Evolutionary conservation across 2,329 filamentous ascomycete species (phyloP).

Genomic region (Pestalotiopsis sp.): DNA sequence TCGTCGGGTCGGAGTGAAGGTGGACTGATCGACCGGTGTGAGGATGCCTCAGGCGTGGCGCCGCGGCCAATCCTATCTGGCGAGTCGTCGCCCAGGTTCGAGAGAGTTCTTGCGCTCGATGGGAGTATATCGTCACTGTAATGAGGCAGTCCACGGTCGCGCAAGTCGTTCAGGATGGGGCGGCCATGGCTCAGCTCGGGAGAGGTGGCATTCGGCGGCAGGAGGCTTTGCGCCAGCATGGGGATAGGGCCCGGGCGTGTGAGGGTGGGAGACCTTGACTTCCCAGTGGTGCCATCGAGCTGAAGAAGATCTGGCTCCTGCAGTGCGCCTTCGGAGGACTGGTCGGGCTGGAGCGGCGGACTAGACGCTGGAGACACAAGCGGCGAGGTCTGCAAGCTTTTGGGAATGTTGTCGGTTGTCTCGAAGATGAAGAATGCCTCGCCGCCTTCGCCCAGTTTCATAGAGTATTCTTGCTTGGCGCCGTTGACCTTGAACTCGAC

Average conservation of each 20-base stretch:
- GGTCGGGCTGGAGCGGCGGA: slow-evolving; percentile 62
- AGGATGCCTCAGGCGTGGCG: slow-evolving; percentile 41
- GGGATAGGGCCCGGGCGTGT: slow-evolving; percentile 13
- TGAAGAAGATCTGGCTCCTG: slow-evolving; percentile 71
- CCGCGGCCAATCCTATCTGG: slow-evolving; percentile 37
- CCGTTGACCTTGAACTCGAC: slow-evolving; percentile 97
- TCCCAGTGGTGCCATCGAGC: slow-evolving; percentile 50
- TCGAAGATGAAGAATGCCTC: slow-evolving; percentile 99
- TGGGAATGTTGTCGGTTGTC: slow-evolving; percentile 88
- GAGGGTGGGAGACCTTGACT: slow-evolving; percentile 32
- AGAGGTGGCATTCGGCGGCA: slow-evolving; percentile 55
- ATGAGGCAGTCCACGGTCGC: slow-evolving; percentile 39
- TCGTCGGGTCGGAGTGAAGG: slow-evolving; percentile 71
- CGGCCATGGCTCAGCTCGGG: slow-evolving; percentile 48
- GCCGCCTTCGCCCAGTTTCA: slow-evolving; percentile 97
- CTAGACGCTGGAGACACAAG: slow-evolving; percentile 87
- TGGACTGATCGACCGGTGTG: slow-evolving; percentile 69
- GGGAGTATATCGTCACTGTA: slow-evolving; percentile 58
- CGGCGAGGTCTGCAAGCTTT: slow-evolving; percentile 90
- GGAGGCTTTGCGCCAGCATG: slow-evolving; percentile 28
- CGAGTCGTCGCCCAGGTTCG: slow-evolving; percentile 28
- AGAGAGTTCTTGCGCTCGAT: slow-evolving; percentile 39
- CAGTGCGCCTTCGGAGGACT: slow-evolving; percentile 42
- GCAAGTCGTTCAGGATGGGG: slow-evolving; percentile 53
- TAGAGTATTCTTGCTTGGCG: slow-evolving; percentile 86